Base-by-base conservation (phyloP, 2,329 filamentous ascomycete species). In the Aspergillus hiratsukae region DNA sequence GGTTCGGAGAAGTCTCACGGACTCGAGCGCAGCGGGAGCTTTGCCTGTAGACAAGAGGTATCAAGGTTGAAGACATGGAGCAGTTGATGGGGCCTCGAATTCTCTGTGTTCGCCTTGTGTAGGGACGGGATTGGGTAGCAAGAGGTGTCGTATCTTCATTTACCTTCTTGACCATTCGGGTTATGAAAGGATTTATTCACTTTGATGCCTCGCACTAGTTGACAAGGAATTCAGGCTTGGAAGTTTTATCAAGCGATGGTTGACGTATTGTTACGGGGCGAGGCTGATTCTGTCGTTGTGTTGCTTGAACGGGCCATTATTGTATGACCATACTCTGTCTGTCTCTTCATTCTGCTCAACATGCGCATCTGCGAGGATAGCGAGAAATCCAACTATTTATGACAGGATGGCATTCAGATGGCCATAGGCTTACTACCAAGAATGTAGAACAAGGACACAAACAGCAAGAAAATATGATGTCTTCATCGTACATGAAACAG, bases 31-130 rank as follows among this genome's bases (percentile, higher is more conserved):
- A 54, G 55, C 6, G 59, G 66, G 25, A 64, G 65, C 17, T 70
- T 72, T 58, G 68, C 66, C 11, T 75, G 76, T 56, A 66, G 66
- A 49, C 65, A 72, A 40, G 73, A 77, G 52, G 61, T 74, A n/a
- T 57, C 68, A 25, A 71, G 69, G 55, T 66, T 75, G 60, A 74
- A 69, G 62, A 72, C 68, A 54, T 75, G 72, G 64, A 64, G 62
- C 43, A 64, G 55, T 52, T 57, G 14, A 60, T 52, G 60, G 29
- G 29, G n/a, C 14, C 23, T 23, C 25, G 48, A 51, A 19, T 28
- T 41, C 35, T n/a, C 29, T 43, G 28, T 11, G 28, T 51, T 49
- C 17, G 19, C 9, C 31, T 37, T 35, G 11, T 29, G n/a, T 28
- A n/a, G 17, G 28, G 28, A 48, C 21, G 29, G 3, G 27, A 49